A percentile compares a stretch with the other conserved stretches of the same genome.
These are phyloP conservation scores for Fonsecaea erecta DNA, from an alignment of 2,329 filamentous ascomycete genomes.

Conservation along the genomic window DNA sequence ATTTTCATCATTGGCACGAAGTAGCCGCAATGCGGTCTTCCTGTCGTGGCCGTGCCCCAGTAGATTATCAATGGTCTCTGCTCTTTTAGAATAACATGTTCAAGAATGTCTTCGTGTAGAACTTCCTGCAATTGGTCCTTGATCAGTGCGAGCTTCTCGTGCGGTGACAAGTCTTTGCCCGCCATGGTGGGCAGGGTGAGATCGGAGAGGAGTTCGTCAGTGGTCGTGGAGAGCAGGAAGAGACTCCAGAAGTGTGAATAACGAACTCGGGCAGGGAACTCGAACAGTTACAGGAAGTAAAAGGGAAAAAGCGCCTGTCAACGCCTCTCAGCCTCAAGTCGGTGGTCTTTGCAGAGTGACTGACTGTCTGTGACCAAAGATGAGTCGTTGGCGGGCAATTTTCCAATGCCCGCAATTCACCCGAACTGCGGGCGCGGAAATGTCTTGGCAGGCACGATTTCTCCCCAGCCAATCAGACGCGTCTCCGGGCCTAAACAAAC, in stretches of 20 bases:
- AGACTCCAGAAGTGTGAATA: not conserved
- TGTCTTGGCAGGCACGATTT: constrained; percentile 21
- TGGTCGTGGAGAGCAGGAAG: not conserved
- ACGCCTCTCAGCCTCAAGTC: not conserved
- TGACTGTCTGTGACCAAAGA: not conserved
- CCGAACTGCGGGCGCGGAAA: constrained; percentile 12
- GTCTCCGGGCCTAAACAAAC: constrained; percentile 26
- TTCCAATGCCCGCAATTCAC: constrained; percentile 8
- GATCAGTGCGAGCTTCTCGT: constrained; percentile 75
- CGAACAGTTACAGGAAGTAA: not conserved
- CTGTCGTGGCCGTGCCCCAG: constrained; percentile 86
- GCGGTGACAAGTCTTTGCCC: constrained; percentile 37
- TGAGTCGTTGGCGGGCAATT: constrained; percentile 3
- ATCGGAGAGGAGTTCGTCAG: not conserved
- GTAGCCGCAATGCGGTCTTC: constrained; percentile 87
- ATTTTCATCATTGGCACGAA: constrained; percentile 89
- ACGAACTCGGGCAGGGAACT: not conserved
- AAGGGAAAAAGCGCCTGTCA: not conserved
- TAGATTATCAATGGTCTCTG: constrained; percentile 78
- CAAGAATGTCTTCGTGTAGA: constrained; percentile 68
- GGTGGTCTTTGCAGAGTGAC: not conserved
- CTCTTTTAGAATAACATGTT: constrained; percentile 54
- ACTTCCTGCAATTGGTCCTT: constrained; percentile 80
- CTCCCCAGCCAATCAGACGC: constrained; percentile 25
- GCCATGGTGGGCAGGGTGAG: constrained; percentile 32